phyloP scores from a whole-genome alignment of 2,329 filamentous ascomycete species.

The Paracoccidioides lutzii region DNA sequence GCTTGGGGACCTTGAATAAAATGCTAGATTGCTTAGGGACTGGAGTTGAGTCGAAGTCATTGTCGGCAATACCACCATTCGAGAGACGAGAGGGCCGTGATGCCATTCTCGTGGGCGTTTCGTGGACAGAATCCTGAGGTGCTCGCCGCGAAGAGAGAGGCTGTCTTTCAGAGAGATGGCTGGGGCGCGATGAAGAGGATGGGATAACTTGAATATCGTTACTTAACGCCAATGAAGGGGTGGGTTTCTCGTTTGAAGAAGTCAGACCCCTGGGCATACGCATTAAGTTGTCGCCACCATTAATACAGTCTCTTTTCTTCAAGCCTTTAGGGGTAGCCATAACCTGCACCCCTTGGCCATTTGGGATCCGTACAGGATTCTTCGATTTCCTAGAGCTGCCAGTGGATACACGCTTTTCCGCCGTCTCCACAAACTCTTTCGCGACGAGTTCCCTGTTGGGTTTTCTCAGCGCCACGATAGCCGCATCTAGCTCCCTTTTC shows the following conservation, averaged over 20 bases:
- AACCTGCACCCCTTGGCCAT: slow-evolving; percentile 35
- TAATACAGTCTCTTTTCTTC: slow-evolving; percentile 9
- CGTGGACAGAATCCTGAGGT: slow-evolving; percentile 13
- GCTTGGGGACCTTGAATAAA: slow-evolving; percentile 1
- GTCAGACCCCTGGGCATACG: slow-evolving; percentile 17
- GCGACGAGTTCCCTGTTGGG: slow-evolving; percentile 36
- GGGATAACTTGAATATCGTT: slow-evolving; percentile 22
- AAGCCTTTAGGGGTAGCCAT: slow-evolving; percentile 32
- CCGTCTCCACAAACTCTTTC: slow-evolving; percentile 33
- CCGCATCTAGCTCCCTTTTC: slow-evolving; percentile 36
- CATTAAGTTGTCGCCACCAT: slow-evolving; percentile 14
- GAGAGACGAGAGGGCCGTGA: background rate
- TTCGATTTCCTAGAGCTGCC: slow-evolving; percentile 25
- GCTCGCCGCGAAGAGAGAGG: slow-evolving; percentile 9
- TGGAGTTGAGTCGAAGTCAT: background rate
- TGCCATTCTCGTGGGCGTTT: slow-evolving; percentile 26
- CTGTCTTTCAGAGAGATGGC: slow-evolving; percentile 16
- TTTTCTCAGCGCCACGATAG: slow-evolving; percentile 35
- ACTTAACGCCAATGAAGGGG: slow-evolving; percentile 16
- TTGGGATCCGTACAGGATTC: slow-evolving; percentile 30
- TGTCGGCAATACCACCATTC: background rate
- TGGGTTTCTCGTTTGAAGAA: slow-evolving; percentile 20
- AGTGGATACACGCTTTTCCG: slow-evolving; percentile 19
- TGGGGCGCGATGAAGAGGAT: slow-evolving; percentile 20
- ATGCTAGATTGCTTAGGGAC: background rate